Evolutionary conservation across 805 yeast genomes (phyloP).

Genomic region (Saturnispora sekii): DNA sequence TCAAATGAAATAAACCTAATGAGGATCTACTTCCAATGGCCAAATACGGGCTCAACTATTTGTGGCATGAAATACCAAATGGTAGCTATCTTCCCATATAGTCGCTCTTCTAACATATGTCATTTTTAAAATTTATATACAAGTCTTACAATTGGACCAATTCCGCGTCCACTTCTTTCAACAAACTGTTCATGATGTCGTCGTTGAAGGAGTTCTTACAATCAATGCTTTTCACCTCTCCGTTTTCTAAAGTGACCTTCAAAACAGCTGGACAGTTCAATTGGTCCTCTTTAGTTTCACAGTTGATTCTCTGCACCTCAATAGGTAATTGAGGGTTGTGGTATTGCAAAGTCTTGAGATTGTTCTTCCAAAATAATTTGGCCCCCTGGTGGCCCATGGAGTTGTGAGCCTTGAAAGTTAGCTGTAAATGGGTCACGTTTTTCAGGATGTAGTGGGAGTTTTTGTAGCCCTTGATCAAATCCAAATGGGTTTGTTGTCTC

Average conservation of each 20-base stretch:
- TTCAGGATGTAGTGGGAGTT: slow-evolving; percentile 30
- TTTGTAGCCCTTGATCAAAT: slow-evolving; percentile 41
- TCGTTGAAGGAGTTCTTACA: slow-evolving; percentile 41
- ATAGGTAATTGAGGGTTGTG: slow-evolving; percentile 70
- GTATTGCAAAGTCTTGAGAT: slow-evolving; percentile 69
- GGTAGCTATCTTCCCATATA: no score
- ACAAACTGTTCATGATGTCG: slow-evolving; percentile 49
- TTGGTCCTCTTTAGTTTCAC: slow-evolving; percentile 32
- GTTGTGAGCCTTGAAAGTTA: slow-evolving; percentile 38
- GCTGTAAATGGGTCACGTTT: slow-evolving; percentile 34
- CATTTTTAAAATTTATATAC: background rate
- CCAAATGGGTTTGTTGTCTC: slow-evolving; percentile 41
- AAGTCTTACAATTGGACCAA: slow-evolving; percentile 23
- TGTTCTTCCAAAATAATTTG: slow-evolving; percentile 63
- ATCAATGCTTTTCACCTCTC: slow-evolving; percentile 35
- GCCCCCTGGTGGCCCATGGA: slow-evolving; percentile 56
- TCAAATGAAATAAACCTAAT: no score
- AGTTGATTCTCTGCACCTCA: slow-evolving; percentile 46
- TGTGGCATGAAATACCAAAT: no score
- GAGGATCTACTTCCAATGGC: no score
- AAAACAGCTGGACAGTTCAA: slow-evolving; percentile 37
- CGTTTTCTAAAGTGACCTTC: slow-evolving; percentile 31
- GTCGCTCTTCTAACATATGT: no score
- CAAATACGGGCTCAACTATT: no score
- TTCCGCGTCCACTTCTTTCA: slow-evolving; percentile 41